phyloP scores from a whole-genome alignment of 73 alveolate genomes.

The Tetrahymena malaccensis region DNA sequence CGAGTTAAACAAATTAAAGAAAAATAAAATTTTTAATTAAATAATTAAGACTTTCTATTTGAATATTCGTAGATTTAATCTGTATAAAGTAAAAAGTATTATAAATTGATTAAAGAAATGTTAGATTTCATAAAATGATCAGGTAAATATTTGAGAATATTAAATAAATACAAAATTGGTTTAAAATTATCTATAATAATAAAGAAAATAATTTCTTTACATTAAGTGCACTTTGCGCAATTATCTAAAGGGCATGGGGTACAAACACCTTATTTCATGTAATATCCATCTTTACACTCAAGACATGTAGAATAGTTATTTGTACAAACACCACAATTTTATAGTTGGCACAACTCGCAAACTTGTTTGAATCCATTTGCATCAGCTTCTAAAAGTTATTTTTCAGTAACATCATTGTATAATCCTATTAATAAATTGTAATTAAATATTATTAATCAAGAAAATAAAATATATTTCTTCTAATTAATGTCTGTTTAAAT shows the following conservation, averaged over 20 bases:
- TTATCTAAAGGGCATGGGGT: not conserved
- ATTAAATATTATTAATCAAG: too few species aligned
- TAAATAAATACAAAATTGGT: not conserved
- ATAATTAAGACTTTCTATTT: too few species aligned
- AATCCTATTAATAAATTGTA: not conserved
- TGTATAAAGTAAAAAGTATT: too few species aligned
- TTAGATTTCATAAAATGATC: too few species aligned
- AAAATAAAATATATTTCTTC: not conserved
- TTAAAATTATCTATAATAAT: not conserved
- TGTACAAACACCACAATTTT: not conserved
- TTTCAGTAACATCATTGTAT: not conserved
- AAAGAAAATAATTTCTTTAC: not conserved
- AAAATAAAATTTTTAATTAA: too few species aligned
- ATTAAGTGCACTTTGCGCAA: not conserved
- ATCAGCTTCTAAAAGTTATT: not conserved
- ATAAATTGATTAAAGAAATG: too few species aligned
- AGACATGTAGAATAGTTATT: not conserved
- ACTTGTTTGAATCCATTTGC: not conserved
- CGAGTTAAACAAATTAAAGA: too few species aligned
- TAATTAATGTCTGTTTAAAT: too few species aligned
- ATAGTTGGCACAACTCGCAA: not conserved
- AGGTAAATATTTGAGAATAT: too few species aligned
- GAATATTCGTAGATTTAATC: too few species aligned
- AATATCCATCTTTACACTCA: not conserved
- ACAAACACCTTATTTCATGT: not conserved